Base-by-base conservation (phyloP, 495 filamentous ascomycete species). In the Cairneyella variabilis region DNA sequence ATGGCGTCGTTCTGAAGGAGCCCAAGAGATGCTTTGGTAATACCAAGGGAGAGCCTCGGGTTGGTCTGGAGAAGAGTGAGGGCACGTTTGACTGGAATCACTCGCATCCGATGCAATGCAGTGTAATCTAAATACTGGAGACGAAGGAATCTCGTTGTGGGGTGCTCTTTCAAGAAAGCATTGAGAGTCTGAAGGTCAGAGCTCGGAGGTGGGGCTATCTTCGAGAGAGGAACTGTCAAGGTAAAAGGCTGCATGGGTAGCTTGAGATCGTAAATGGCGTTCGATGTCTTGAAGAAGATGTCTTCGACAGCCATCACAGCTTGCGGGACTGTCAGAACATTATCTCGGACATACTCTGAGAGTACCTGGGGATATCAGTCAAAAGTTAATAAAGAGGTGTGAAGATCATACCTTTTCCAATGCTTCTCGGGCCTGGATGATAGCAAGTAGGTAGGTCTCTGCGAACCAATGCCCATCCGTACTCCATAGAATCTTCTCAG, bases 91-190 rank as follows among this genome's bases (percentile, higher is more conserved):
- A 90, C 73, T 0, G 89, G 88, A 7, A 95, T 65, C 49, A 92
- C 73, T 0, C 89, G 82, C 34, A 83, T 74, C n/a, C 87, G 80
- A 0, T 80, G 60, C 2, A 76, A 82, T 11, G 79, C 80, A 6
- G 88, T 91, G 64, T 88, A 90, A 64, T 95, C 90, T 23, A 89
- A 66, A 80, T 85, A 95, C 68, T 89, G 84, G 46, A 93, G 75
- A 50, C 86, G 83, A 34, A 91, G 60, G 48, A 79, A 87, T 48
- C 81, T 77, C 32, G 72, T 62, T 0, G 64, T 55, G 3, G 61
- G 54, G 56, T 78, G 59, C 34, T 68, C 41, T 6, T 63, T 48
- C 4, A 76, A 58, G 54, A 75, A 72, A 1, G 20, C 20, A 14
- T 25, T 52, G 18, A 64, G 30, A 3, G 37, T 26, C 16, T 54